A percentile compares a stretch with the other conserved stretches of the same genome.
Evolutionary conservation across 2,329 filamentous ascomycete genomes (phyloP).

Genomic region (Phialophora expanda): DNA sequence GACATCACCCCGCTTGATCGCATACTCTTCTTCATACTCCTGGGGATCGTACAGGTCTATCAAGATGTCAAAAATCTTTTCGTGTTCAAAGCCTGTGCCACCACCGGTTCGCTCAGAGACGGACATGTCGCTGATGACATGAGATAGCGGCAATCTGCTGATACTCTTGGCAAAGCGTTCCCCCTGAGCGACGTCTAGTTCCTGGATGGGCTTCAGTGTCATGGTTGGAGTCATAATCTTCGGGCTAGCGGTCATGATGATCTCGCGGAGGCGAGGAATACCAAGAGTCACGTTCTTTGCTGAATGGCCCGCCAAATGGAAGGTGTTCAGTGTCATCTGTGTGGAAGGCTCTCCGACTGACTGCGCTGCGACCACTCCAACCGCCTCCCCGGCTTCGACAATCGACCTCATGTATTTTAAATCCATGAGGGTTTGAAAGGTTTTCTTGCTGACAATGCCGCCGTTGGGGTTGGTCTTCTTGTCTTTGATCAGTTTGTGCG

Average conservation of each 20-base stretch:
- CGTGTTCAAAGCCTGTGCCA: slow-evolving; percentile 69
- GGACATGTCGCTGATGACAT: slow-evolving; percentile 79
- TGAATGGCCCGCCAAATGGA: slow-evolving; percentile 98
- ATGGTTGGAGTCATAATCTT: slow-evolving; percentile 89
- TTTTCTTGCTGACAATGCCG: slow-evolving; percentile 66
- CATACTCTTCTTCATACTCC: slow-evolving; percentile 86
- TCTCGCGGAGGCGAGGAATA: slow-evolving; percentile 96
- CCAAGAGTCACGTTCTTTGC: slow-evolving; percentile 98
- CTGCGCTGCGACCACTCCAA: slow-evolving; percentile 95
- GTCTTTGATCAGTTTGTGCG: slow-evolving; percentile 62
- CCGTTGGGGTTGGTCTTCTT: slow-evolving; percentile 59
- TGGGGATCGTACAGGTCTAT: slow-evolving; percentile 81
- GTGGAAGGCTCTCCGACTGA: slow-evolving; percentile 97
- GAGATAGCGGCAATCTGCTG: slow-evolving; percentile 79
- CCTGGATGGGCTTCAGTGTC: slow-evolving; percentile 78
- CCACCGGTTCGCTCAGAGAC: slow-evolving; percentile 80
- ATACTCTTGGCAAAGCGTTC: slow-evolving; percentile 90
- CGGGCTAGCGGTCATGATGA: slow-evolving; percentile 94
- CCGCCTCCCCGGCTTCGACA: slow-evolving; percentile 92
- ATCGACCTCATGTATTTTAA: slow-evolving; percentile 92
- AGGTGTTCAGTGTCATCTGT: slow-evolving; percentile 99
- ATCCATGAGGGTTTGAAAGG: slow-evolving; percentile 81
- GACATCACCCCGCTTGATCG: slow-evolving; percentile 78
- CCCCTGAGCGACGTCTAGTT: slow-evolving; percentile 70
- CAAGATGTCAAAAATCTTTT: slow-evolving; percentile 83